phyloP scores from a whole-genome alignment of 1,139 yeast genomes.

The Blastobotrys niveus region DNA sequence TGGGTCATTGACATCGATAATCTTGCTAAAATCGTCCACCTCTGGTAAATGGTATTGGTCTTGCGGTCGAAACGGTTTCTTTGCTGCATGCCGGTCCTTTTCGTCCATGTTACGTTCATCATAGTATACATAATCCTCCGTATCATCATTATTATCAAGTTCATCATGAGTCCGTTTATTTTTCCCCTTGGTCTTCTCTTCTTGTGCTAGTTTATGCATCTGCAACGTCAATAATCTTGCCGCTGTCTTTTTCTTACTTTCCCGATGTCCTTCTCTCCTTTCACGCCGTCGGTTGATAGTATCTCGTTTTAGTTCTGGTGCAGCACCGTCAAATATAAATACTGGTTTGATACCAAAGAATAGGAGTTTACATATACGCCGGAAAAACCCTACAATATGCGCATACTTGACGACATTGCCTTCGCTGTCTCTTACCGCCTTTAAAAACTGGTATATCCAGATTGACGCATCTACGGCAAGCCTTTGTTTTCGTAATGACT shows the following conservation, averaged over 20 bases:
- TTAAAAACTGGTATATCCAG: constrained; percentile 95
- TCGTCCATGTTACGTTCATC: constrained; percentile 24
- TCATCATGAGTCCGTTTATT: constrained; percentile 7
- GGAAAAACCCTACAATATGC: constrained; percentile 88
- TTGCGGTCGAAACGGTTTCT: constrained; percentile 19
- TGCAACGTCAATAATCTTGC: constrained; percentile 75
- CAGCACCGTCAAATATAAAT: constrained; percentile 97
- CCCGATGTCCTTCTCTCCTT: constrained; percentile 67
- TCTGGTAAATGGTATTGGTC: constrained; percentile 88
- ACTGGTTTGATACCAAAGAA: constrained; percentile 89
- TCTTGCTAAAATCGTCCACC: constrained; percentile 42
- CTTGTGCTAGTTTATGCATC: constrained; percentile 52
- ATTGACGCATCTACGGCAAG: constrained; percentile 97
- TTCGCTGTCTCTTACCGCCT: constrained; percentile 83
- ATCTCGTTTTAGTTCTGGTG: constrained; percentile 73
- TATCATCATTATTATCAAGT: constrained; percentile 19
- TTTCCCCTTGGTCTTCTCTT: constrained; percentile 18
- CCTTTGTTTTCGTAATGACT: constrained; percentile 64
- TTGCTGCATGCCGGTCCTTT: constrained; percentile 13
- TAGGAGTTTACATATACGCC: constrained; percentile 84
- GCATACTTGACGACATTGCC: constrained; percentile 76
- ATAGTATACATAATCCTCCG: constrained; percentile 26
- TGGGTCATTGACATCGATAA: constrained; percentile 46
- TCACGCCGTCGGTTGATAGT: constrained; percentile 69
- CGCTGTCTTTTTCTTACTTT: constrained; percentile 69